Conservation (phyloP, 495 filamentous ascomycete species). For the Trichoderma reesei region DNA sequence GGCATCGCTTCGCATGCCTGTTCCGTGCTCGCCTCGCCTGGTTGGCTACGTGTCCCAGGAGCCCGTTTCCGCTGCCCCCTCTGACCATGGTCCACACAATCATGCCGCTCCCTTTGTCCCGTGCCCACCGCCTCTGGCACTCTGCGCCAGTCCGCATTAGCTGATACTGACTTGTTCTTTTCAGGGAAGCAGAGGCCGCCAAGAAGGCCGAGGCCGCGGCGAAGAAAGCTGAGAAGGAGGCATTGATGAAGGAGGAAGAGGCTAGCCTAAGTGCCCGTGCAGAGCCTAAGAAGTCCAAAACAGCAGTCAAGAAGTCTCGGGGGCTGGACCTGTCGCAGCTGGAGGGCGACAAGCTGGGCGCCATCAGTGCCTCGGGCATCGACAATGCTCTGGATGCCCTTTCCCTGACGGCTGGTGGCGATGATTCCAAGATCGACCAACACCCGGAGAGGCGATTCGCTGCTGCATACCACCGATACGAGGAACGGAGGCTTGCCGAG, state of each 20-base stretch:
- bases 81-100: constrained; percentile 9
- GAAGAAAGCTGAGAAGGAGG: constrained; percentile 83
- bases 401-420: constrained; percentile 43
- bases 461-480: constrained; percentile 79
- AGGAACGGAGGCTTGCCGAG: constrained; percentile 75
- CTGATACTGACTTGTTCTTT: not conserved
- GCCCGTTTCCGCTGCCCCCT: not conserved
- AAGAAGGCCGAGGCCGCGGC: constrained; percentile 79
- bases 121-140: not conserved
- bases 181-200: constrained; percentile 69
- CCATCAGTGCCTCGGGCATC: constrained; percentile 74
- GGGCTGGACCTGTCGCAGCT: constrained; percentile 64
- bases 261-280: constrained; percentile 53
- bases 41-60: not conserved
- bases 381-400: constrained; percentile 87
- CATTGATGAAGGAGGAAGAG: constrained; percentile 77
- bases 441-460: constrained; percentile 80
- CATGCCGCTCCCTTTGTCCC: not conserved
- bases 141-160: not conserved
- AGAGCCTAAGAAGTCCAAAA: constrained; percentile 46
- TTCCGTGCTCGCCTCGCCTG: not conserved
- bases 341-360: constrained; percentile 38
- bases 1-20: not conserved
- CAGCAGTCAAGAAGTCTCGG: constrained; percentile 57
- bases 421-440: constrained; percentile 60